Conservation (phyloP, 805 yeast species). For the Lipomyces yamadae region DNA sequence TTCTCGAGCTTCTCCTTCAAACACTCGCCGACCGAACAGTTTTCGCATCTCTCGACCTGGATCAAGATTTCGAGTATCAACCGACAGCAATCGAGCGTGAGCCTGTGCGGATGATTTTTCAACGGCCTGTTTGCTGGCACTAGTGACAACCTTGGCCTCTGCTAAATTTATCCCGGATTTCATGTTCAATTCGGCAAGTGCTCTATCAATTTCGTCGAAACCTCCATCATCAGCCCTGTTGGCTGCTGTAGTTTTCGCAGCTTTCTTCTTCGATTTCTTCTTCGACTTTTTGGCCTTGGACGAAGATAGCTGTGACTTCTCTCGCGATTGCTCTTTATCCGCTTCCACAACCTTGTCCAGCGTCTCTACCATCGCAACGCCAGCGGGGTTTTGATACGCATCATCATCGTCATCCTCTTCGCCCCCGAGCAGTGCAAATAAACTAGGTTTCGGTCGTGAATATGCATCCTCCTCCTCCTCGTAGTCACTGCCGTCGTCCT, state of each 20-base stretch:
- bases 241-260: constrained; percentile 7
- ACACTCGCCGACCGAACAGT: constrained; percentile 36
- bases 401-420: constrained; percentile 24
- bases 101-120: constrained; percentile 16
- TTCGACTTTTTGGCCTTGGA: constrained; percentile 16
- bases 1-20: constrained; percentile 28
- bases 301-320: constrained; percentile 2
- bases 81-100: constrained; percentile 27
- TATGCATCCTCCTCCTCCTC: constrained; percentile 13
- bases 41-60: constrained; percentile 37
- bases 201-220: constrained; percentile 34
- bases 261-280: constrained; percentile 32
- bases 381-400: neutral
- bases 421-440: constrained; percentile 27
- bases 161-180: constrained; percentile 6
- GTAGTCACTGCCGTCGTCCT: constrained; percentile 9
- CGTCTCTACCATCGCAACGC: neutral
- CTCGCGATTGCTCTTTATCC: constrained; percentile 3
- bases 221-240: neutral
- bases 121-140: neutral
- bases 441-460: constrained; percentile 14
- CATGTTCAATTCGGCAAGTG: constrained; percentile 31
- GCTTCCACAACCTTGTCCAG: neutral
- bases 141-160: neutral
- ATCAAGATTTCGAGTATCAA: constrained; percentile 33